Conservation (phyloP, 805 yeast species). For the Yarrowia sp. region DNA sequence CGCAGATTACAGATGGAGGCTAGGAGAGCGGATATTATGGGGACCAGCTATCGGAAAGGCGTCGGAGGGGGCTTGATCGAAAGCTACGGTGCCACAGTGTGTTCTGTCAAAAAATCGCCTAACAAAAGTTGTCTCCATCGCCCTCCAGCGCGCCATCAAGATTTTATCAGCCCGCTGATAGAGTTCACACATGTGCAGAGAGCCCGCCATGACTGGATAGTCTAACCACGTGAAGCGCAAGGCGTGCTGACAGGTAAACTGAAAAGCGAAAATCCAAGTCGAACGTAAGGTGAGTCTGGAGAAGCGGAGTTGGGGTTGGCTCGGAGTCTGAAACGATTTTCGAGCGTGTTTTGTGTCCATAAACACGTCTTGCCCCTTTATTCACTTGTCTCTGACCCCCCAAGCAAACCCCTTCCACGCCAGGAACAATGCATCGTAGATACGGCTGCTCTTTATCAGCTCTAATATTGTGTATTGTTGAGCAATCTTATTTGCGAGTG, state of each 20-base stretch:
- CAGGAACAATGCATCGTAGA: slow-evolving; percentile 11
- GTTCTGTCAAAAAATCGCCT: background rate
- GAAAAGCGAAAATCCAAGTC: background rate
- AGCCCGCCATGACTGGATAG: slow-evolving; percentile 16
- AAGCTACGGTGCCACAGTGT: background rate
- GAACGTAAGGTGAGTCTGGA: background rate
- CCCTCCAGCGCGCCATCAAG: background rate
- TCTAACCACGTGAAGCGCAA: slow-evolving; percentile 22
- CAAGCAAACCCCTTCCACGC: background rate
- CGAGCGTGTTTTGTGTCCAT: background rate
- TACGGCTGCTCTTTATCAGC: slow-evolving; percentile 22
- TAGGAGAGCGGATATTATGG: background rate
- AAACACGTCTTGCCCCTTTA: too few species aligned
- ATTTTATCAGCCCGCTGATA: background rate
- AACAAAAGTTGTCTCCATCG: background rate
- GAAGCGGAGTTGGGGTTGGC: background rate
- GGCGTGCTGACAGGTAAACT: slow-evolving; percentile 23
- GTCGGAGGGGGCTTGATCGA: background rate
- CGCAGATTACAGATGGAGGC: background rate
- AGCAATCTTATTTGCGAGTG: slow-evolving; percentile 13
- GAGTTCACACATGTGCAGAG: slow-evolving; percentile 23
- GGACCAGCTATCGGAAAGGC: background rate
- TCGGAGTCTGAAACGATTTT: background rate
- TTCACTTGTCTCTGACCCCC: too few species aligned
- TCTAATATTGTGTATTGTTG: slow-evolving; percentile 22